Base-by-base conservation (phyloP, 2,329 filamentous ascomycete genomes). In the Westerdykella sp. region DNA sequence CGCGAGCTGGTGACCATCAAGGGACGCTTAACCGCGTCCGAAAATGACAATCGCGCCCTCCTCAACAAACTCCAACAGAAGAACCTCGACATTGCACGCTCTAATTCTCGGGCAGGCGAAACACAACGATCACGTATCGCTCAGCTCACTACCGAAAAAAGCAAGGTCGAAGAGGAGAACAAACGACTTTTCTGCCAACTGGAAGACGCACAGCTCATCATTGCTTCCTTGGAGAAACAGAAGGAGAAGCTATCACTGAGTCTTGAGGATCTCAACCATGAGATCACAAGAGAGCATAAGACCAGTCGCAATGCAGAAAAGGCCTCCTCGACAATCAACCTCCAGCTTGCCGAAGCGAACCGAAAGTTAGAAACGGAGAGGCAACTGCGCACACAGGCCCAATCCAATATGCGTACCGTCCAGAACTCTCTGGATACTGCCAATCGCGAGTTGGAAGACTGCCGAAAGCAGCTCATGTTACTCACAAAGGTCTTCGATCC, bases 31-130 rank as follows among this genome's bases (percentile, higher is more conserved):
- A 78, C 84, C 6, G 93, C 91, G 18, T 97, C 91, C 0, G 91
- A 98, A 65, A 96, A 97, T 56, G 91, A 97, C 69, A 97, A 97
- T 59, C 84, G 88, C 40, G 84, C 89, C 5, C 73, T 98, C n/a
- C 77, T 97, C 52, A 97, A 96, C 71, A 97, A 97, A 68, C 77
- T 98, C 14, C 91, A 97, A 59, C 91, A 97, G 60, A 97, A 97
- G 73, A 93, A 94, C 23, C 77, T 98, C 6, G 91, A 98, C 62
- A 94, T 98, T 65, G 91, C 91, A 34, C 81, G 93, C 37, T 93
- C 91, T 0, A 87, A 81, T 47, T 95, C 90, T 5, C 84, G 84
- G 46, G 91, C 86, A 23, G 89, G 80, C 48, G 91, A 97, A 55
- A 86, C 82, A 25, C 87, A 89, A 37, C 83, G 90, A 31, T 77